A percentile compares a stretch with the other conserved stretches of the same genome.
Conservation (phyloP, 78 protist genomes). For the slime mould (Dictyostelium discoideum) region DNA sequence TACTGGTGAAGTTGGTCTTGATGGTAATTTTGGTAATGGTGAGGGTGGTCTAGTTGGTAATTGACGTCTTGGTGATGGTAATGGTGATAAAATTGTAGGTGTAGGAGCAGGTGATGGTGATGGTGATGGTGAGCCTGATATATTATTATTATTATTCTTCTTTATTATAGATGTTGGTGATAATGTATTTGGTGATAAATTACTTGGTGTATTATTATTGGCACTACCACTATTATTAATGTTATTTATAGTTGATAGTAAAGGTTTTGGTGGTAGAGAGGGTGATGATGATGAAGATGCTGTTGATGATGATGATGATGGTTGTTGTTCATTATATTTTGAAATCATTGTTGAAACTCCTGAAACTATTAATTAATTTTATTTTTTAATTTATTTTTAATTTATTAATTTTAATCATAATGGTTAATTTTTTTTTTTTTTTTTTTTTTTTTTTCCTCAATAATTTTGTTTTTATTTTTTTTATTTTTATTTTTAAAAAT, state of each 20-base stretch:
- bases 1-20: neutral
- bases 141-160: neutral
- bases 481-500: neutral
- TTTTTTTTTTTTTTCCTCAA: neutral
- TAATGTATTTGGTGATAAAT: neutral
- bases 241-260: neutral
- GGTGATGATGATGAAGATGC: neutral
- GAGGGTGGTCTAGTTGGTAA: neutral
- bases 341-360: conserved; percentile 15
- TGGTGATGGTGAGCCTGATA: neutral
- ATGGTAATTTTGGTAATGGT: neutral
- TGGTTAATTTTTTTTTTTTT: neutral
- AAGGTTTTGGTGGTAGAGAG: neutral
- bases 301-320: neutral
- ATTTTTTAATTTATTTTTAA: neutral
- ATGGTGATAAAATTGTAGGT: neutral
- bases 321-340: neutral
- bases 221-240: neutral
- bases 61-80: neutral
- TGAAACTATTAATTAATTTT: neutral
- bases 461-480: too few species aligned
- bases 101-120: neutral
- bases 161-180: neutral
- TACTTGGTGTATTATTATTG: neutral
- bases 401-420: neutral